Conservation (phyloP, 768 basidiomycete species). For the Psilocybe subaeruginosa region DNA sequence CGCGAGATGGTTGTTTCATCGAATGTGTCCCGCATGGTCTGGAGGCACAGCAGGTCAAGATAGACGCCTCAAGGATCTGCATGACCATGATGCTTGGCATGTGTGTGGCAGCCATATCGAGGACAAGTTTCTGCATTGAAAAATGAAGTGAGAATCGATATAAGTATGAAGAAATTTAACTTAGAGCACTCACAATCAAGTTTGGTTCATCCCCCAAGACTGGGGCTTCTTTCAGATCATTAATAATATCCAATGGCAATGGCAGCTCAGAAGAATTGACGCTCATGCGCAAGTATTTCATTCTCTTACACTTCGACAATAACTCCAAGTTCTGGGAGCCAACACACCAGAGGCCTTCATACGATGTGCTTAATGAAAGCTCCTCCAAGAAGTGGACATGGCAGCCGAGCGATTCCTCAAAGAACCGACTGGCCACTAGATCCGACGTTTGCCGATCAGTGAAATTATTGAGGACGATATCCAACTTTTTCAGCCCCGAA, state of each 20-base stretch:
- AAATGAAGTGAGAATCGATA: neutral
- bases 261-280: neutral
- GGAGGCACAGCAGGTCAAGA: neutral
- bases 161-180: neutral
- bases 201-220: neutral
- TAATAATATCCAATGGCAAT: too few relatives aligned
- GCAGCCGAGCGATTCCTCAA: neutral
- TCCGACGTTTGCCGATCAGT: neutral
- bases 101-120: neutral
- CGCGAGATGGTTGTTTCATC: neutral
- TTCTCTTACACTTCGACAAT: neutral
- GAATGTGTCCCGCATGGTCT: neutral
- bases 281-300: neutral
- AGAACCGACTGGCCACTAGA: neutral
- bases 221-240: too few relatives aligned
- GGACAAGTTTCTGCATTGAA: neutral
- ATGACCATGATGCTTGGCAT: neutral
- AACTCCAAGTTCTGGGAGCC: neutral
- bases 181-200: neutral
- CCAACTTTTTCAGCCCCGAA: neutral
- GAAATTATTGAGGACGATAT: neutral
- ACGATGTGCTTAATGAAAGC: neutral
- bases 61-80: neutral
- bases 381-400: neutral
- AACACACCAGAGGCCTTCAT: conserved; percentile 4